phyloP scores from a whole-genome alignment of 352 stramenopile species.

The Globisporangium acanthophoron region DNA sequence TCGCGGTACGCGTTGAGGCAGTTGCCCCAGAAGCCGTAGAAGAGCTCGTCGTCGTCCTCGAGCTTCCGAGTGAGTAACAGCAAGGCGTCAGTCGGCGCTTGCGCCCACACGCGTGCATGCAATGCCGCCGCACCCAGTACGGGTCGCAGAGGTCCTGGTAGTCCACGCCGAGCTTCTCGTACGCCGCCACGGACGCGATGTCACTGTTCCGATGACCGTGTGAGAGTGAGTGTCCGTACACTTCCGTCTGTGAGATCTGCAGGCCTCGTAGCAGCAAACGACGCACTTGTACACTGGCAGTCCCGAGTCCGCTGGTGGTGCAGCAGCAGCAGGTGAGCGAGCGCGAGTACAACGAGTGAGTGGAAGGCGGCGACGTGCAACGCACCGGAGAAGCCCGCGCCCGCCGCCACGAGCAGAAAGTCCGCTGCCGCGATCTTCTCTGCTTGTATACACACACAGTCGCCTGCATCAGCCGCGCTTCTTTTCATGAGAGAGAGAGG shows the following conservation, averaged over 20 bases:
- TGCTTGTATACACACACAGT: constrained; percentile 14
- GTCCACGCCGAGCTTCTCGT: constrained; percentile 70
- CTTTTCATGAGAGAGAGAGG: neutral
- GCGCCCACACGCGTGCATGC: too few species aligned
- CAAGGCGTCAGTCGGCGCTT: neutral
- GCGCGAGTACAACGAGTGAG: neutral
- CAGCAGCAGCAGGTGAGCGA: neutral
- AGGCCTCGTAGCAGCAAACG: neutral
- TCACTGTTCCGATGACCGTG: constrained; percentile 31
- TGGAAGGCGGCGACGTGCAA: neutral
- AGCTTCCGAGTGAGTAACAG: constrained; percentile 25
- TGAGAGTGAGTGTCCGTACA: neutral
- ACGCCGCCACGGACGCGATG: constrained; percentile 80
- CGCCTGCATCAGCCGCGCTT: neutral
- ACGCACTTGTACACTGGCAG: constrained; percentile 85
- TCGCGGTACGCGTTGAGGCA: constrained; percentile 87
- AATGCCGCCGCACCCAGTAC: constrained; percentile 37
- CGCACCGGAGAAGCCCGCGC: constrained; percentile 84
- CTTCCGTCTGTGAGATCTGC: neutral
- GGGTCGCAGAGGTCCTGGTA: constrained; percentile 90
- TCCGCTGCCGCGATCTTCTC: constrained; percentile 70
- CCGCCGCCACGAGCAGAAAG: constrained; percentile 83
- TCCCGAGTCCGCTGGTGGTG: constrained; percentile 60
- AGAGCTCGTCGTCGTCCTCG: constrained; percentile 70
- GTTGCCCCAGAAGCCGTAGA: constrained; percentile 91